Conservation (phyloP, 148 eudicot species). For the Rhododendron vialii region DNA sequence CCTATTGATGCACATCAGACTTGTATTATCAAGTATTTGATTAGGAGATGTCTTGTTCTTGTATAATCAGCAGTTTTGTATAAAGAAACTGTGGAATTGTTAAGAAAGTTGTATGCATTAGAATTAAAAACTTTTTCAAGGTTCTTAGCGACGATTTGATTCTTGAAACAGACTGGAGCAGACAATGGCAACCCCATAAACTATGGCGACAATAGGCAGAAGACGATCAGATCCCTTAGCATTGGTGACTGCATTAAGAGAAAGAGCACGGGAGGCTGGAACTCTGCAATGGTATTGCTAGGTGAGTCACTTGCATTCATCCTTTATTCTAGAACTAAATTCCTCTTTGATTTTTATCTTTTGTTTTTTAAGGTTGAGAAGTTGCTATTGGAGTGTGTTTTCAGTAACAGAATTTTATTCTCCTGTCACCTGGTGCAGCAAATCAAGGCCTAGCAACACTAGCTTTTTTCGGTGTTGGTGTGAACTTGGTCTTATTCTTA, state of each 20-base stretch:
- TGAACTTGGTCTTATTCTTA: slow-evolving; percentile 81
- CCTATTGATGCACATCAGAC: neutral
- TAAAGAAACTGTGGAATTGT: neutral
- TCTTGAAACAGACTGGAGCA: slow-evolving; percentile 3
- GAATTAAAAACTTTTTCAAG: neutral
- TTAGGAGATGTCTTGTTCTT: neutral
- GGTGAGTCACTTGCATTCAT: slow-evolving; percentile 31
- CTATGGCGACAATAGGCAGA: neutral
- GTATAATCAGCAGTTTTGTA: neutral
- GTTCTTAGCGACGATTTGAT: neutral
- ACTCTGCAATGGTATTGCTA: slow-evolving; percentile 43
- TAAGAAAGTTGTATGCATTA: neutral
- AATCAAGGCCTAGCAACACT: slow-evolving; percentile 89
- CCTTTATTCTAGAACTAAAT: neutral
- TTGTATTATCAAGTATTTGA: neutral
- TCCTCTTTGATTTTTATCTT: neutral
- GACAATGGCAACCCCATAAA: neutral
- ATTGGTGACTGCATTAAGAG: neutral
- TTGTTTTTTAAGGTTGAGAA: neutral
- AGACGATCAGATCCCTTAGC: neutral
- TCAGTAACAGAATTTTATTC: neutral
- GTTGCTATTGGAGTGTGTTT: neutral
- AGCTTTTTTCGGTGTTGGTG: slow-evolving; percentile 89
- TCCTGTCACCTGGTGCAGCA: slow-evolving; percentile 32
- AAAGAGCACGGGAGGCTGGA: slow-evolving; percentile 58